phyloP scores from a whole-genome alignment of 73 alveolate genomes.

The Tetrahymena elliotti region DNA sequence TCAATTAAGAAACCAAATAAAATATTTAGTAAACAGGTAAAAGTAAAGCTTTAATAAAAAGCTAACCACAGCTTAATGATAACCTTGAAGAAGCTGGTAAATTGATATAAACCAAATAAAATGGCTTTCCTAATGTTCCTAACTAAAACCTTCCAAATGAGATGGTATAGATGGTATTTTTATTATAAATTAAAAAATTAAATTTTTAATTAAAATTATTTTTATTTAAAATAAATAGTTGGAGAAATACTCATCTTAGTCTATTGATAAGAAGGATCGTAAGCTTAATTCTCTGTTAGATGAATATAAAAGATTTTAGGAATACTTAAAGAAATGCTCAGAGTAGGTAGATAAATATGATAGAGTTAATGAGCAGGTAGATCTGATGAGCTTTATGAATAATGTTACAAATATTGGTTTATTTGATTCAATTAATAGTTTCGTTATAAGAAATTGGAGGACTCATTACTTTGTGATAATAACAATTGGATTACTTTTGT shows the following conservation, averaged over 20 bases:
- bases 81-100: not conserved
- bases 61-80: not conserved
- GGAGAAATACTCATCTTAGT: not conserved
- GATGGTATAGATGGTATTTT: not conserved
- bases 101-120: not conserved
- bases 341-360: not conserved
- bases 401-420: not conserved
- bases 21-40: not conserved
- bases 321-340: not conserved
- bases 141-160: not conserved
- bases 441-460: not conserved
- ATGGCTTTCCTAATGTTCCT: not conserved
- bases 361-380: not conserved
- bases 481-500: not conserved
- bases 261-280: not conserved
- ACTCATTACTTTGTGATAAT: not conserved
- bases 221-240: not conserved
- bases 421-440: not conserved
- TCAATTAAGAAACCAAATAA: not conserved
- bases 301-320: not conserved
- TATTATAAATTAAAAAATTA: too few relatives aligned
- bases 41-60: not conserved
- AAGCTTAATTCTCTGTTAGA: not conserved
- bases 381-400: not conserved
- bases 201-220: too few relatives aligned